Evolutionary conservation across 768 basidiomycete genomes (phyloP).

Genomic region (Amylocystis lapponica): DNA sequence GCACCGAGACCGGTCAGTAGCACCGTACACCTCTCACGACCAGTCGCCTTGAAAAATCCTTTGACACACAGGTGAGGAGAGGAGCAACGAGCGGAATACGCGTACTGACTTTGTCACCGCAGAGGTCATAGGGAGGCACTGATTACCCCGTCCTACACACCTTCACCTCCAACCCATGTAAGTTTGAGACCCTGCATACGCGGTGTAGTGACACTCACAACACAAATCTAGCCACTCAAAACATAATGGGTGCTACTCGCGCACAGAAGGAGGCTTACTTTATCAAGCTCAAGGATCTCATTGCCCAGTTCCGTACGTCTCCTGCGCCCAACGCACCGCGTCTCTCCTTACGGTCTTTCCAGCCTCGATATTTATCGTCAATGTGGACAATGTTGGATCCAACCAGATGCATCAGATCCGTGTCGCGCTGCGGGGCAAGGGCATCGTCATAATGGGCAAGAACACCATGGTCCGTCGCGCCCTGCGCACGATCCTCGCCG

Average conservation of each 20-base stretch:
- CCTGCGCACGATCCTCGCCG: constrained; percentile 83
- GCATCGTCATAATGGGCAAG: constrained; percentile 98
- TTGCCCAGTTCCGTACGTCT: constrained; percentile 79
- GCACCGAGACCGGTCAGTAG: constrained; percentile 6
- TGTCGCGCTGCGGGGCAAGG: constrained; percentile 92
- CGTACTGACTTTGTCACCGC: constrained; percentile 14
- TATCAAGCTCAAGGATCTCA: constrained; percentile 86
- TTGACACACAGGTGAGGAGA: constrained; percentile 72
- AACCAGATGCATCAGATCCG: constrained; percentile 99
- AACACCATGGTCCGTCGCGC: constrained; percentile 99
- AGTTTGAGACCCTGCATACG: too few relatives aligned
- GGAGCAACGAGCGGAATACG: neutral
- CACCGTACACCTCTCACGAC: constrained; percentile 13
- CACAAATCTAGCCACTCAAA: constrained; percentile 3
- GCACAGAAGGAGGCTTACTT: constrained; percentile 92
- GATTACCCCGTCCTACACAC: constrained; percentile 24
- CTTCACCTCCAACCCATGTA: constrained; percentile 1
- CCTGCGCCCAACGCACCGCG: neutral
- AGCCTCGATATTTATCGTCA: constrained; percentile 99
- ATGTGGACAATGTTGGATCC: constrained; percentile 99
- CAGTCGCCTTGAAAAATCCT: constrained; percentile 90
- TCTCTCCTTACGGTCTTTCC: constrained; percentile 1
- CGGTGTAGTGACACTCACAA: too few relatives aligned
- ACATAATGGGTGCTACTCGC: constrained; percentile 85
- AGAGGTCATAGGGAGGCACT: constrained; percentile 95